Evolutionary conservation across 176 grass and related monocot species (phyloP).

Genomic region (Musa schizocarpa): DNA sequence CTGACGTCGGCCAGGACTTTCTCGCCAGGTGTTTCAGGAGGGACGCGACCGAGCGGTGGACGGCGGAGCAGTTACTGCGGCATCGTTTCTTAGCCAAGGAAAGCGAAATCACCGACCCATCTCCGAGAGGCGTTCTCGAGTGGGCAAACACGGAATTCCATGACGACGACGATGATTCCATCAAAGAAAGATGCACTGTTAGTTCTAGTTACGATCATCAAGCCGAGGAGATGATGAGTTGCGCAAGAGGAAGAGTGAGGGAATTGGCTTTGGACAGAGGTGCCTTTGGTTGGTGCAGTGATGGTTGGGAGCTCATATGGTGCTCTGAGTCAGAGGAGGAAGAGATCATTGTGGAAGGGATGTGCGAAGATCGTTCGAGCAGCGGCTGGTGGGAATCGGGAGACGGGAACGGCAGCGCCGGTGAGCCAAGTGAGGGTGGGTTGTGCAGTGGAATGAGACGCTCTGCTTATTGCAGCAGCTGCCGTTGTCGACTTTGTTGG

Average conservation of each 20-base stretch:
- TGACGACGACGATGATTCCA: neutral
- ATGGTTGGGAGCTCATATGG: neutral
- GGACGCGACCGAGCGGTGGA: conserved; percentile 10
- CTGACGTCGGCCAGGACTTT: conserved; percentile 3
- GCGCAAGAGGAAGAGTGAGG: neutral
- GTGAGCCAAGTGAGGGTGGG: no score
- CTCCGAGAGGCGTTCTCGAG: conserved; percentile 15
- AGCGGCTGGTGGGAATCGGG: neutral
- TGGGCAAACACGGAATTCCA: neutral
- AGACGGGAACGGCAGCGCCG: neutral
- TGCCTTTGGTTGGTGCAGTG: neutral
- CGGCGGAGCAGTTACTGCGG: conserved; percentile 9
- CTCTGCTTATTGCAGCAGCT: neutral
- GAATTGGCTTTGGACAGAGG: neutral
- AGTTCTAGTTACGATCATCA: no score
- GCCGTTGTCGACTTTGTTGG: neutral
- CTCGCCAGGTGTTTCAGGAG: conserved; percentile 11
- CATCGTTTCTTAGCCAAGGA: conserved; percentile 14
- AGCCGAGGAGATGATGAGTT: neutral
- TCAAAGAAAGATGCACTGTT: neutral
- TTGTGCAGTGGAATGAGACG: neutral
- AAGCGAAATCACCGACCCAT: neutral
- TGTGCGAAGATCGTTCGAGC: no score
- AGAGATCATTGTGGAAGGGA: no score
- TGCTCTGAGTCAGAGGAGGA: neutral